Base-by-base conservation (phyloP, 371 early-diverging fungal genomes). In the Quaeritorhiza haematococci region DNA sequence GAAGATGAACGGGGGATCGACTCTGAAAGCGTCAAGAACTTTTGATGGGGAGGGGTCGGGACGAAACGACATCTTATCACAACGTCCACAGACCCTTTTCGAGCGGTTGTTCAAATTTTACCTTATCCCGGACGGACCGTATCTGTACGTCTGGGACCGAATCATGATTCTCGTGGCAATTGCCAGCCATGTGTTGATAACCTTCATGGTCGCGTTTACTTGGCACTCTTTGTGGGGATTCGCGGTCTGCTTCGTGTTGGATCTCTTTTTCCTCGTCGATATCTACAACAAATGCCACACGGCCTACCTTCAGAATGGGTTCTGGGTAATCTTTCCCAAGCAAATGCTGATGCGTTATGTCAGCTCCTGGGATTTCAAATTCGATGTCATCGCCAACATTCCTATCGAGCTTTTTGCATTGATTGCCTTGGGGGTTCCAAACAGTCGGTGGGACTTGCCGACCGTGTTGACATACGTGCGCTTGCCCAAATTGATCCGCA, bases 281-380 rank as follows among this genome's bases (percentile, higher is more conserved):
- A 69, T 76, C n/a, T 75, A 62, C 63, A 54, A 68, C 58, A 67
- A 66, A 58, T 74, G 70, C 49, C 74, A 76, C 58, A 48, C 67
- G 17, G 71, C 74, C 13, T 76, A 73, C 62, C 66, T 76, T 5
- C 63, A 69, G 30, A 63, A 66, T 33, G 77, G 77, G 13, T 70
- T 76, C 45, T 76, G 74, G 74, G 75, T 76, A 23, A 67, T 76
- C 1, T 76, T 76, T 49, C 68, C 74, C 17, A 74, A 72, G 52
- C 74, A 76, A 49, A 76, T 74, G 77, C 65, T 69, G 19, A 5
- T 70, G 48, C 61, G 67, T 45, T 76, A 76, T 48, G 30, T 74
- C 19, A 33, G 52, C 26, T 61, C 64, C 7, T 29, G 26, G 34
- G 69, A 74, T 46, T 72, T 73, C 53, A 51, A 53, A 21, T 74